These are phyloP conservation scores for Colletotrichum aenigma DNA, from an alignment of 2,329 filamentous ascomycete species.

Conservation along the genomic window DNA sequence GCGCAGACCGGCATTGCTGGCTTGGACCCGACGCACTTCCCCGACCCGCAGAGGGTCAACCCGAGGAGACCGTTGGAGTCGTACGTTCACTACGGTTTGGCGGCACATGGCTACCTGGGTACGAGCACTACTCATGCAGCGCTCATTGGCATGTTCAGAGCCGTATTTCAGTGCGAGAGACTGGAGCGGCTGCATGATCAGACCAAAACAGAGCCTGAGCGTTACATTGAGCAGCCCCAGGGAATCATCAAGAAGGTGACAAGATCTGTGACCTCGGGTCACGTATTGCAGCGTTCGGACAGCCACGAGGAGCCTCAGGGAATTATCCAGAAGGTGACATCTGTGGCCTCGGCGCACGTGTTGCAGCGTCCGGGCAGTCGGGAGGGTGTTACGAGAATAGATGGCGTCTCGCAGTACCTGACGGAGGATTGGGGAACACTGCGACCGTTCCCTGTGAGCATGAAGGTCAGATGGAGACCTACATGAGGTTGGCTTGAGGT, in stretches of 20 bases:
- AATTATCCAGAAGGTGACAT: conserved; percentile 66
- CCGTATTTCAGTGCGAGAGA: conserved; percentile 64
- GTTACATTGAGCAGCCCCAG: conserved; percentile 47
- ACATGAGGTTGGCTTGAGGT: neutral
- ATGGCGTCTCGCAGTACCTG: conserved; percentile 65
- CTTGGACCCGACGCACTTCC: conserved; percentile 63
- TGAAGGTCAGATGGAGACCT: conserved; percentile 58
- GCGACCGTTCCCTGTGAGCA: conserved; percentile 53
- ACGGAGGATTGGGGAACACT: conserved; percentile 65
- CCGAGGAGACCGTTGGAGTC: conserved; percentile 65
- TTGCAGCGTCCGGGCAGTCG: neutral
- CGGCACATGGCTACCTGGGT: conserved; percentile 67
- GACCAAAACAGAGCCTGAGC: neutral
- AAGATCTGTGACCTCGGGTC: neutral
- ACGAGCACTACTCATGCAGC: conserved; percentile 64
- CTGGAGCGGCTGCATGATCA: conserved; percentile 55
- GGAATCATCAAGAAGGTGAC: conserved; percentile 71
- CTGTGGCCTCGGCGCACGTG: neutral
- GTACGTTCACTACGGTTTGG: conserved; percentile 70
- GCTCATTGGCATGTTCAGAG: conserved; percentile 71
- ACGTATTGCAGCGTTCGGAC: neutral
- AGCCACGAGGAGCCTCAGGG: conserved; percentile 56
- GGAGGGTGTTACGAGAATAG: conserved; percentile 34
- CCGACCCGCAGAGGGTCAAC: conserved; percentile 63
- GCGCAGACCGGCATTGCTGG: conserved; percentile 47